Conservation (phyloP, 2,329 filamentous ascomycete genomes). For the Phaeosphaeriaceae sp. region DNA sequence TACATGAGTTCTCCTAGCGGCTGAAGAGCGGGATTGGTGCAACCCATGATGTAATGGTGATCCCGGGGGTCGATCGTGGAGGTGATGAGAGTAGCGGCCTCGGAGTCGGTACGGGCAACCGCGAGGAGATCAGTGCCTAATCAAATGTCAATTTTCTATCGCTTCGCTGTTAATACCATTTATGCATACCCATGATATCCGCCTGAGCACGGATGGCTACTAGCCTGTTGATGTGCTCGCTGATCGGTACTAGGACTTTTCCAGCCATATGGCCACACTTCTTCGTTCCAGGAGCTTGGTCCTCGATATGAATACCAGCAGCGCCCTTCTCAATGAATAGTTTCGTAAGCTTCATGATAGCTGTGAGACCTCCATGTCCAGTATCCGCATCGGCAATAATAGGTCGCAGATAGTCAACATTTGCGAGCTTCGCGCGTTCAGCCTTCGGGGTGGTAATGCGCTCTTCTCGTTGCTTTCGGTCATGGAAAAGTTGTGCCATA, state of each 20-base stretch:
- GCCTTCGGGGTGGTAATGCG: slow-evolving; percentile 77
- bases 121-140: slow-evolving; percentile 82
- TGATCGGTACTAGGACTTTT: slow-evolving; percentile 95
- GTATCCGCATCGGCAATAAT: slow-evolving; percentile 98
- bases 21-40: slow-evolving; percentile 83
- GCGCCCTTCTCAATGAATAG: slow-evolving; percentile 96
- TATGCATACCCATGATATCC: slow-evolving; percentile 84
- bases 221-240: slow-evolving; percentile 96
- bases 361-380: slow-evolving; percentile 95
- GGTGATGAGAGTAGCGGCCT: slow-evolving; percentile 96
- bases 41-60: slow-evolving; percentile 89
- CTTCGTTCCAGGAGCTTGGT: slow-evolving; percentile 97
- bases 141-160: neutral
- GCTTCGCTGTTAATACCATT: slow-evolving; percentile 7
- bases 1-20: slow-evolving; percentile 91
- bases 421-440: slow-evolving; percentile 74
- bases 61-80: slow-evolving; percentile 95
- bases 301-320: slow-evolving; percentile 97
- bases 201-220: slow-evolving; percentile 97
- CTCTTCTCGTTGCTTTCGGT: slow-evolving; percentile 98
- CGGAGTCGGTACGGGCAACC: slow-evolving; percentile 93
- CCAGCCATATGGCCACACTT: slow-evolving; percentile 99
- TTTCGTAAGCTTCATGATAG: slow-evolving; percentile 99
- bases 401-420: slow-evolving; percentile 91
- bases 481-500: slow-evolving; percentile 98